phyloP scores from a whole-genome alignment of 75 land plant species.

The Pinus tabuliformis region DNA sequence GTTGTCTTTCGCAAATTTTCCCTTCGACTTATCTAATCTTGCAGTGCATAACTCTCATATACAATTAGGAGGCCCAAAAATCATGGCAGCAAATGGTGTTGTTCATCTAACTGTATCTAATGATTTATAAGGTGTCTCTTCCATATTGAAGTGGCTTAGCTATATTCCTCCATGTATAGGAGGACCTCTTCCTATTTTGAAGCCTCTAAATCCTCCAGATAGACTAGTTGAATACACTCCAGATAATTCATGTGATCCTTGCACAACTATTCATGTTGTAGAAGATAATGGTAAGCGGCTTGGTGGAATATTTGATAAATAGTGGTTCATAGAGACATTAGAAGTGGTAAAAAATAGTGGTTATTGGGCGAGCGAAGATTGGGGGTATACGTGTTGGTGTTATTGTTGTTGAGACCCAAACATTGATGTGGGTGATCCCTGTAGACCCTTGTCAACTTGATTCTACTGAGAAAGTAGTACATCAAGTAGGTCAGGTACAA shows the following conservation, averaged over 20 bases:
- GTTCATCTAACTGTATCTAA: conserved; percentile 88
- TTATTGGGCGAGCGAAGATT: conserved; percentile 90
- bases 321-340: conserved; percentile 86
- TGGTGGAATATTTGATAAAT: conserved; percentile 89
- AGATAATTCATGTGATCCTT: conserved; percentile 89
- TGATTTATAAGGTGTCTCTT: conserved; percentile 86
- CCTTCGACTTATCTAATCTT: too few relatives aligned
- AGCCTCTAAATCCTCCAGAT: conserved; percentile 56
- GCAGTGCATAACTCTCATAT: conserved; percentile 98
- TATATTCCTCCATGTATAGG: conserved; percentile 77
- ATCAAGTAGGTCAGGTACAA: conserved; percentile 99
- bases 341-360: conserved; percentile 98
- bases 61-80: conserved; percentile 98
- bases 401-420: conserved; percentile 96
- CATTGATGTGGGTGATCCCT: conserved; percentile 82
- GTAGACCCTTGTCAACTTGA: conserved; percentile 99
- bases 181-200: conserved; percentile 68
- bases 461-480: conserved; percentile 89
- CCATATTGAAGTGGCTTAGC: conserved; percentile 94
- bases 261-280: conserved; percentile 84
- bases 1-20: too few relatives aligned
- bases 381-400: conserved; percentile 97
- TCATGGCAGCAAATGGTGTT: conserved; percentile 98
- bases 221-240: conserved; percentile 79
- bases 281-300: conserved; percentile 68